Evolutionary conservation across 2,329 filamentous ascomycete species (phyloP).

Genomic region (Aureobasidium zeae): DNA sequence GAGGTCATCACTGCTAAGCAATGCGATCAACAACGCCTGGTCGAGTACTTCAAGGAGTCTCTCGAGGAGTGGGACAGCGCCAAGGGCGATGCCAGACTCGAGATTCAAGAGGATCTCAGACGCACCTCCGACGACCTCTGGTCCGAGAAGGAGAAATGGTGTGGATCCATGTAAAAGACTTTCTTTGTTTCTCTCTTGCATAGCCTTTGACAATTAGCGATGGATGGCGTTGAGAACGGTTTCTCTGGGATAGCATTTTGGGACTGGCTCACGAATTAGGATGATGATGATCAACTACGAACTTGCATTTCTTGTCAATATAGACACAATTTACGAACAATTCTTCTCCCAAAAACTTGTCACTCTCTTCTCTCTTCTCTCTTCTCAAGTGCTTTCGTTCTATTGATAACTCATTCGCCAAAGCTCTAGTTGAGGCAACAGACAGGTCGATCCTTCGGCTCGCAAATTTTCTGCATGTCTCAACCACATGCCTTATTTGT

Average conservation of each 20-base stretch:
- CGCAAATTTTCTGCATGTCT: too few species aligned
- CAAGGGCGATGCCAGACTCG: constrained; percentile 3
- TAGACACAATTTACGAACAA: constrained; percentile 11
- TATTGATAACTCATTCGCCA: too few species aligned
- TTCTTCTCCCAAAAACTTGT: neutral
- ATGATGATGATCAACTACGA: constrained; percentile 10
- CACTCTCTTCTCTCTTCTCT: neutral
- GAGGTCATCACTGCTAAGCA: constrained; percentile 8
- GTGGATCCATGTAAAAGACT: constrained; percentile 2
- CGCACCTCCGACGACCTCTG: constrained; percentile 6
- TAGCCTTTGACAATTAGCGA: constrained; percentile 3
- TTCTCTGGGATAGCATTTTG: neutral
- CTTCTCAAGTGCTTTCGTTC: neutral
- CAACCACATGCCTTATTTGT: too few species aligned
- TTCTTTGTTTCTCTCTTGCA: constrained; percentile 1
- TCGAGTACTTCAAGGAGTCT: constrained; percentile 11
- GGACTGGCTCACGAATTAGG: constrained; percentile 8
- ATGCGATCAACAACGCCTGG: constrained; percentile 8
- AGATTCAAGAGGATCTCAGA: constrained; percentile 8
- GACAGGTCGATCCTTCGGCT: too few species aligned
- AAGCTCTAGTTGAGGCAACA: too few species aligned
- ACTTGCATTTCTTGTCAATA: constrained; percentile 12
- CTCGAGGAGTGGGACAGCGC: constrained; percentile 7
- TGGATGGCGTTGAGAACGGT: constrained; percentile 4
- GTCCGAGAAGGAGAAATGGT: constrained; percentile 13